phyloP scores from a whole-genome alignment of 2,329 filamentous ascomycete species.

The Cyclaneusma minus region DNA sequence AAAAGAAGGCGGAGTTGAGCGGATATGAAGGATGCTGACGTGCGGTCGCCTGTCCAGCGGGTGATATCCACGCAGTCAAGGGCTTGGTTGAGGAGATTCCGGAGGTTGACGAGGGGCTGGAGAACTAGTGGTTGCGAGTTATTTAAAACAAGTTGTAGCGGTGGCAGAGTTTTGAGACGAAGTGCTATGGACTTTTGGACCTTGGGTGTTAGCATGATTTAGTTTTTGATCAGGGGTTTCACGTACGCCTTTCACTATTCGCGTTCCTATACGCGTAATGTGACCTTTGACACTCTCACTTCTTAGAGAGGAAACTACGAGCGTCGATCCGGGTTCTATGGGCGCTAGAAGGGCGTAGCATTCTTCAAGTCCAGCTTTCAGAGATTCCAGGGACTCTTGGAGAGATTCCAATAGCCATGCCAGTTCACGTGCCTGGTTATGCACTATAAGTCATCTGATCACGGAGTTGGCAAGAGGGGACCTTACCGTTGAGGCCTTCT shows the following conservation, averaged over 20 bases:
- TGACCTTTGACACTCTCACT: constrained; percentile 88
- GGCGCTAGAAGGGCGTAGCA: constrained; percentile 79
- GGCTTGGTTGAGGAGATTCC: constrained; percentile 66
- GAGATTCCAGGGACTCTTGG: constrained; percentile 16
- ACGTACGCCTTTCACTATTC: constrained; percentile 77
- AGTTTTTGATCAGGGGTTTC: constrained; percentile 3
- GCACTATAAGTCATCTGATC: constrained; percentile 1
- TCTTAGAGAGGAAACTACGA: constrained; percentile 74
- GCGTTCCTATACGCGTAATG: constrained; percentile 78
- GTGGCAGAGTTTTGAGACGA: constrained; percentile 52
- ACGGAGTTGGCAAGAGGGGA: neutral
- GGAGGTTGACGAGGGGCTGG: constrained; percentile 53
- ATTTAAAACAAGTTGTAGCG: constrained; percentile 15
- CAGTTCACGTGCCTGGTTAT: constrained; percentile 16
- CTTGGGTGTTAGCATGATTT: constrained; percentile 20
- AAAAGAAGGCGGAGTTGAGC: constrained; percentile 40
- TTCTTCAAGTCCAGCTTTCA: constrained; percentile 39
- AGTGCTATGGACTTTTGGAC: constrained; percentile 65
- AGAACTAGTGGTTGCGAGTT: constrained; percentile 38
- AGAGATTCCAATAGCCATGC: constrained; percentile 20
- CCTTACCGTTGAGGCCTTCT: constrained; percentile 16
- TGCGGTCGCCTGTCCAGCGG: constrained; percentile 53
- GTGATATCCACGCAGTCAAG: constrained; percentile 73
- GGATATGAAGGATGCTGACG: constrained; percentile 32
- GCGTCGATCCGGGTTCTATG: constrained; percentile 69